Percentiles rank a stretch among this genome's conserved stretches.
phyloP scores from a whole-genome alignment of 768 basidiomycete genomes.

The Tricholoma sp. region DNA sequence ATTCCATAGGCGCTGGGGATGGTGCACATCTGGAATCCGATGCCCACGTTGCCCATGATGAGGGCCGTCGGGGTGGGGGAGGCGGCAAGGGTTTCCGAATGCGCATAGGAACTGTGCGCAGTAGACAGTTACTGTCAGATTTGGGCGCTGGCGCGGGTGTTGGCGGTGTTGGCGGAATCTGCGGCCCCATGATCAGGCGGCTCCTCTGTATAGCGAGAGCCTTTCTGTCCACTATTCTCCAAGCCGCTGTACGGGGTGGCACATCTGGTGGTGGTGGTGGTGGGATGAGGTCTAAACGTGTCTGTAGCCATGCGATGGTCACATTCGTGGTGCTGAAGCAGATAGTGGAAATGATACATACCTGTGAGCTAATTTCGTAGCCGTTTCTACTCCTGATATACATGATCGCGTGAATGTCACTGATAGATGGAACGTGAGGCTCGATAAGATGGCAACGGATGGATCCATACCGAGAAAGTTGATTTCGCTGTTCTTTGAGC shows the following conservation, averaged over 20 bases:
- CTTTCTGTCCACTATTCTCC: background rate
- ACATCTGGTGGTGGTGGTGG: background rate
- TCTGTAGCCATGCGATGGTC: background rate
- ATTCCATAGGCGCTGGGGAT: background rate
- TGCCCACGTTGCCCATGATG: background rate
- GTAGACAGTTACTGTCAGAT: background rate
- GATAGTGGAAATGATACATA: background rate
- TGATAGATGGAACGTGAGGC: background rate
- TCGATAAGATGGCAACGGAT: background rate
- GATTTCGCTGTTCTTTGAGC: conserved; percentile 7
- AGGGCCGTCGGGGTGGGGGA: background rate
- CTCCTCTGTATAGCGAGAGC: background rate
- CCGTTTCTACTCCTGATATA: conserved; percentile 1
- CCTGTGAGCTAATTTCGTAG: background rate
- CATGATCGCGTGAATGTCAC: conserved; percentile 14
- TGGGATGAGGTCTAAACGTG: background rate
- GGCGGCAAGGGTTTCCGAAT: background rate
- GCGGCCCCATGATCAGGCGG: background rate
- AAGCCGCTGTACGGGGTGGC: background rate
- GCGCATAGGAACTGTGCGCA: background rate
- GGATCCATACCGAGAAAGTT: conserved; percentile 8
- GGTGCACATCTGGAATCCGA: background rate
- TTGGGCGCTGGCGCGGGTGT: background rate
- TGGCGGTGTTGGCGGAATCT: background rate
- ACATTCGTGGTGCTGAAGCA: background rate